phyloP scores from a whole-genome alignment of 1,284 basidiomycete genomes.

The Pisolithus thermaeus region DNA sequence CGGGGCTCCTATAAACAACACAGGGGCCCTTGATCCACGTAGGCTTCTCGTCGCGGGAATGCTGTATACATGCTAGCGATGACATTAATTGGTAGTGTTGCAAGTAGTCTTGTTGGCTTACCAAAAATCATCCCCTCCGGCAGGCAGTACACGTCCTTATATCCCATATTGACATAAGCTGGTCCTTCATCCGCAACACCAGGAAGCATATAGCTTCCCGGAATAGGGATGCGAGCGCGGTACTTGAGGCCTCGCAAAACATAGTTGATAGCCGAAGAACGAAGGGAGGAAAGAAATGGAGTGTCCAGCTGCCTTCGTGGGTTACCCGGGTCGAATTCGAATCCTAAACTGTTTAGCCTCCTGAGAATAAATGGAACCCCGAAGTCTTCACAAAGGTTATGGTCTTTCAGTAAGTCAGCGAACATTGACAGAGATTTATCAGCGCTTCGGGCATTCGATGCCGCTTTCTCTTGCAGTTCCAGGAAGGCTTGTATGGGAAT shows the following conservation, averaged over 20 bases:
- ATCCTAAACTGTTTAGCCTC: conserved; percentile 41
- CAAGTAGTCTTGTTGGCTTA: conserved; percentile 20
- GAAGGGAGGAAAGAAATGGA: conserved; percentile 53
- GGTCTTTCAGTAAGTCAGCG: conserved; percentile 39
- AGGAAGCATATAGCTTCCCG: conserved; percentile 59
- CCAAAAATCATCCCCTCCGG: conserved; percentile 57
- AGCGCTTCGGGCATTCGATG: conserved; percentile 49
- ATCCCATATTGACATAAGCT: conserved; percentile 43
- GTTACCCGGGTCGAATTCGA: conserved; percentile 39
- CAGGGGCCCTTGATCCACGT: conserved; percentile 50
- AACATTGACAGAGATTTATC: conserved; percentile 46
- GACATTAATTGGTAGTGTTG: conserved; percentile 9
- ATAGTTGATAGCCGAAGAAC: conserved; percentile 51
- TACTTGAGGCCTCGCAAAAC: conserved; percentile 69
- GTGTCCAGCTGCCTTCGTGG: conserved; percentile 38
- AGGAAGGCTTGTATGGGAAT: conserved; percentile 50
- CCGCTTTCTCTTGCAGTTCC: conserved; percentile 47
- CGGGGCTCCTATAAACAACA: conserved; percentile 59
- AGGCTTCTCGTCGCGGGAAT: conserved; percentile 39
- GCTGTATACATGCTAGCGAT: conserved; percentile 49
- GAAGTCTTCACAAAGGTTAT: conserved; percentile 49
- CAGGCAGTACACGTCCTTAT: conserved; percentile 48
- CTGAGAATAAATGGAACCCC: conserved; percentile 29
- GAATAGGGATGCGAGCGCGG: conserved; percentile 64
- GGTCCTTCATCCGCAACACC: conserved; percentile 77